phyloP scores from a whole-genome alignment of 148 eudicot genomes.

The Vaccinium corymbosum region DNA sequence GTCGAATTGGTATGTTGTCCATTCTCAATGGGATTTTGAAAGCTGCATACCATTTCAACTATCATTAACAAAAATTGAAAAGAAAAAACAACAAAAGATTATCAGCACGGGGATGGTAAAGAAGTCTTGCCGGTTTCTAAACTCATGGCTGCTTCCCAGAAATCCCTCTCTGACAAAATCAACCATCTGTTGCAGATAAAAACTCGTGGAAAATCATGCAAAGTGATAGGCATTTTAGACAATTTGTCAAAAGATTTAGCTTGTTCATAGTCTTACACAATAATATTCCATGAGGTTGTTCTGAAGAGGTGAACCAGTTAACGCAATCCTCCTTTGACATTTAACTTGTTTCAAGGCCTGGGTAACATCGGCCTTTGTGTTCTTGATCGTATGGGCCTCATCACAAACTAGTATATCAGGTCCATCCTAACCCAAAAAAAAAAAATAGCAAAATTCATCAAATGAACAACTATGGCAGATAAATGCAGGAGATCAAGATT shows the following conservation, averaged over 20 bases:
- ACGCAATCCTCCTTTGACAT: slow-evolving; percentile 94
- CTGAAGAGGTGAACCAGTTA: slow-evolving; percentile 99
- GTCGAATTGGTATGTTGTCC: slow-evolving; percentile 96
- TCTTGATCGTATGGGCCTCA: slow-evolving; percentile 98
- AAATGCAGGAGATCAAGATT: not conserved
- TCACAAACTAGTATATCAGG: slow-evolving; percentile 98
- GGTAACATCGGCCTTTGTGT: slow-evolving; percentile 79
- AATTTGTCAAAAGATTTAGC: not conserved
- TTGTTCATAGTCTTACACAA: slow-evolving; percentile 57
- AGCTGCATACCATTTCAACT: slow-evolving; percentile 42
- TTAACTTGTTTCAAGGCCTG: slow-evolving; percentile 88
- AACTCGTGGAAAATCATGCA: slow-evolving; percentile 10
- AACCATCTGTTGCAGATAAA: slow-evolving; percentile 69
- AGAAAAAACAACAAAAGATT: not conserved
- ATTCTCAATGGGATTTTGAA: slow-evolving; percentile 90
- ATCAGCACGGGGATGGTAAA: not conserved
- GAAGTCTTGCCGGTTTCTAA: slow-evolving; percentile 78
- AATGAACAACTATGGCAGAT: not conserved
- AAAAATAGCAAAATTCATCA: not conserved
- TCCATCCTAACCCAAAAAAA: slow-evolving; percentile 73
- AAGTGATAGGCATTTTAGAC: not conserved
- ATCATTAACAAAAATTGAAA: slow-evolving; percentile 14
- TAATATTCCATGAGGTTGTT: slow-evolving; percentile 99
- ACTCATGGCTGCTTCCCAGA: slow-evolving; percentile 93
- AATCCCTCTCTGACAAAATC: slow-evolving; percentile 98